Evolutionary conservation across 2,329 filamentous ascomycete genomes (phyloP).

Genomic region (Sphaerulina populicola): DNA sequence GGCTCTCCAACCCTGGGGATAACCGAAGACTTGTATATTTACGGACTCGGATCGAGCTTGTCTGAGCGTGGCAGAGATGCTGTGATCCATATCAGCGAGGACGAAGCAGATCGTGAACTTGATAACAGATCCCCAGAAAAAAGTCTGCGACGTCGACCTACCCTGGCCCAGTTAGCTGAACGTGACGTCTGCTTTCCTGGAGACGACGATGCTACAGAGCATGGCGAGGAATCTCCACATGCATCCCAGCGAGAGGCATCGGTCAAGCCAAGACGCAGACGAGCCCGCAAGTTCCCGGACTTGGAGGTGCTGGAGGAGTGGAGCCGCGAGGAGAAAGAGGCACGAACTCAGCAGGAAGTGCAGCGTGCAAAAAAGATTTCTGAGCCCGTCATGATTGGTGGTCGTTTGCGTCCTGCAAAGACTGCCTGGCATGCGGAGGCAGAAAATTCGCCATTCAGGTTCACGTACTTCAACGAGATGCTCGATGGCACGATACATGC

Average conservation of each 20-base stretch:
- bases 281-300: slow-evolving; percentile 72
- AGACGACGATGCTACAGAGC: slow-evolving; percentile 49
- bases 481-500: slow-evolving; percentile 94
- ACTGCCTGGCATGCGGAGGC: slow-evolving; percentile 79
- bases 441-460: slow-evolving; percentile 85
- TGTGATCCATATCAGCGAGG: slow-evolving; percentile 45
- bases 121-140: slow-evolving; percentile 37
- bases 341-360: slow-evolving; percentile 60
- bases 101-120: slow-evolving; percentile 21
- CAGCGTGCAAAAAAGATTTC: slow-evolving; percentile 83
- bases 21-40: slow-evolving; percentile 58
- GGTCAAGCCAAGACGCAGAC: slow-evolving; percentile 48
- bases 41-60: slow-evolving; percentile 49
- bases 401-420: slow-evolving; percentile 68
- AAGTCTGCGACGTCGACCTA: slow-evolving; percentile 39
- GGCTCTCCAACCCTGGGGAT: slow-evolving; percentile 49
- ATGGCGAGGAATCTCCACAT: slow-evolving; percentile 15
- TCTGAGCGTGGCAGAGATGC: slow-evolving; percentile 39
- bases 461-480: slow-evolving; percentile 98
- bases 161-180: slow-evolving; percentile 57
- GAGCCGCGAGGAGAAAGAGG: slow-evolving; percentile 83
- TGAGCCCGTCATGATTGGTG: slow-evolving; percentile 86
- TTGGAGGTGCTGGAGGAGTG: slow-evolving; percentile 77
- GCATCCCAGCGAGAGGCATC: slow-evolving; percentile 9
- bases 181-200: slow-evolving; percentile 90